Evolutionary conservation across 139 green algal species (phyloP), one percentile per base, ranked within the genome.

Genomic region (Yamagishiella unicocca): DNA sequence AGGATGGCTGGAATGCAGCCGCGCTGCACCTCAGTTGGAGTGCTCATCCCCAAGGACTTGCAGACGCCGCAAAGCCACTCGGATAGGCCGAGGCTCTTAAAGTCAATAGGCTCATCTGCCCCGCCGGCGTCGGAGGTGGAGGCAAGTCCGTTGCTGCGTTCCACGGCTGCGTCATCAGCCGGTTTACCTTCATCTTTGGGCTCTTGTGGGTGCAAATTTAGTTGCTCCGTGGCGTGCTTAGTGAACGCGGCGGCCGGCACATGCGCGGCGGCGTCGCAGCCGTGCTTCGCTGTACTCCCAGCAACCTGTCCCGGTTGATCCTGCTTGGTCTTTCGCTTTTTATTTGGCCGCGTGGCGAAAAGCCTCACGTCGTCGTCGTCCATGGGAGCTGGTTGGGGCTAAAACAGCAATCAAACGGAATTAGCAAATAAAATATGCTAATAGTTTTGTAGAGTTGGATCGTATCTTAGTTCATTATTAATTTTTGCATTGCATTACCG

Each of bases 1-100:
- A 99, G 91, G 53, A 98, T 92, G 1, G 90, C 90, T 1, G 98
- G 98, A 17, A 99, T 97, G 92, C 93, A 97, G 33, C 93, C 94
- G 5, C 82, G 75, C 94, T 99, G 96, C 64, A 99, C 85, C 22
- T 88, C 46, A 7, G 90, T 93, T 6, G 90, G 88, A 1, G 33
- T 75, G 33, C 24, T 43, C 82, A 94, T 93, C 33, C 92, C 87
- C 58, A 94, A 79, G 4, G 90, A 91, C 33, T 82, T 68, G 73
- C 87, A 91, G 17, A 93, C 90, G 82, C 45, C 62, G n/a, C 68
- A 87, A 1, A 98, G 90, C 96, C 96, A 98, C 33, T 97, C 93
- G 25, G 91, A 93, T 2, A 98, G 67, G n/a, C 96, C 96, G 29
- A 98, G 89, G 0, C 91, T 50, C 19, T 90, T 89, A 78, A 98